Conservation (phyloP, 2,329 filamentous ascomycete genomes). For the Fusarium brachygibbosum region DNA sequence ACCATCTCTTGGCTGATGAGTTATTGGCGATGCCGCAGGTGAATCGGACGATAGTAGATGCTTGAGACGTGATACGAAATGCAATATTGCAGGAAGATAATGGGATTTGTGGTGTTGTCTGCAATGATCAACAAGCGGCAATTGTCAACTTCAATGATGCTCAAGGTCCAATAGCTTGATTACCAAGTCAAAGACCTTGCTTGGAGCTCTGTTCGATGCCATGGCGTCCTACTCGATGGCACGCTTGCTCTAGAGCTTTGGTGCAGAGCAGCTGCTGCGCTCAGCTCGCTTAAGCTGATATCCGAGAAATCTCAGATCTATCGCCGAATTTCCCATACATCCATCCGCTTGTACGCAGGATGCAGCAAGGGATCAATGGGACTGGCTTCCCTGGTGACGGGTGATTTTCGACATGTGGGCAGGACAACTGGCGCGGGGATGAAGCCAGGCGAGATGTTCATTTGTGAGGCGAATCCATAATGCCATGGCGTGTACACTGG, state of each 20-base stretch:
- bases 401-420: conserved; percentile 22
- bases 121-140: conserved; percentile 28
- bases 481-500: conserved; percentile 33
- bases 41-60: conserved; percentile 41
- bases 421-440: conserved; percentile 34
- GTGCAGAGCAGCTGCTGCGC: conserved; percentile 2
- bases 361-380: conserved; percentile 2
- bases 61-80: conserved; percentile 32
- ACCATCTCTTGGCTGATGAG: conserved; percentile 35
- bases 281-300: conserved; percentile 30
- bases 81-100: conserved; percentile 26
- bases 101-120: conserved; percentile 33
- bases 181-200: conserved; percentile 4
- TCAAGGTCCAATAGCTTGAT: conserved; percentile 8
- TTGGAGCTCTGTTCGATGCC: conserved; percentile 3
- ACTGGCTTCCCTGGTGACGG: conserved; percentile 20
- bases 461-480: conserved; percentile 34
- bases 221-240: conserved; percentile 2
- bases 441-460: conserved; percentile 38
- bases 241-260: conserved; percentile 5
- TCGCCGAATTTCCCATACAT: conserved; percentile 26
- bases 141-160: conserved; percentile 27
- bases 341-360: conserved; percentile 13
- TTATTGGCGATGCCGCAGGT: conserved; percentile 40
- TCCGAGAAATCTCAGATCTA: conserved; percentile 28